phyloP scores from a whole-genome alignment of 441 rosid species.

The Daphne laureola region DNA sequence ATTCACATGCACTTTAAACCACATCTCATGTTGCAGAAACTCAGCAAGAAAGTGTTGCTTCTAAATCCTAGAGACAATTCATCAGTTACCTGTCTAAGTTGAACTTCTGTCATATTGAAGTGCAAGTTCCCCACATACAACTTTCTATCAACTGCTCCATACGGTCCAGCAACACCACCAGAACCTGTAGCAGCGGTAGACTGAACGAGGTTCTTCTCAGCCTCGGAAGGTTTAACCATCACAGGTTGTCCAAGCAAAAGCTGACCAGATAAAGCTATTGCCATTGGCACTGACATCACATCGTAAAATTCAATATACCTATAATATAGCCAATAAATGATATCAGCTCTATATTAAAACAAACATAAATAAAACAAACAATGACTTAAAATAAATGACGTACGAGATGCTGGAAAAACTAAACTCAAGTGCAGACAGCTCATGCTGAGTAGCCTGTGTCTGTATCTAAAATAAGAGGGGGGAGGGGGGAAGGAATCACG shows the following conservation, averaged over 20 bases:
- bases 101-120: slow-evolving; percentile 83
- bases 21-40: too few species aligned
- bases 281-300: slow-evolving; percentile 92
- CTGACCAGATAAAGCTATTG: slow-evolving; percentile 85
- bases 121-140: slow-evolving; percentile 88
- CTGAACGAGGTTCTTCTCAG: slow-evolving; percentile 91
- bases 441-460: slow-evolving; percentile 65
- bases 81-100: slow-evolving; percentile 70
- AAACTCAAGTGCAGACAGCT: slow-evolving; percentile 58
- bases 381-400: slow-evolving; percentile 47
- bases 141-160: slow-evolving; percentile 78
- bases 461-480: slow-evolving; percentile 32
- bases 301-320: slow-evolving; percentile 93
- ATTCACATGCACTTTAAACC: too few species aligned
- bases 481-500: slow-evolving; percentile 13
- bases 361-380: slow-evolving; percentile 14
- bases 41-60: too few species aligned
- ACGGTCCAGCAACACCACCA: slow-evolving; percentile 55
- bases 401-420: slow-evolving; percentile 50
- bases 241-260: slow-evolving; percentile 85
- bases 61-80: too few species aligned
- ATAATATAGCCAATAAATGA: slow-evolving; percentile 25
- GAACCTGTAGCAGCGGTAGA: slow-evolving; percentile 48
- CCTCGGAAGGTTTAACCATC: slow-evolving; percentile 97
- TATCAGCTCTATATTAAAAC: slow-evolving; percentile 30